These are phyloP conservation scores for Lachnellula suecica DNA, from an alignment of 2,329 filamentous ascomycete species.

Conservation along the genomic window DNA sequence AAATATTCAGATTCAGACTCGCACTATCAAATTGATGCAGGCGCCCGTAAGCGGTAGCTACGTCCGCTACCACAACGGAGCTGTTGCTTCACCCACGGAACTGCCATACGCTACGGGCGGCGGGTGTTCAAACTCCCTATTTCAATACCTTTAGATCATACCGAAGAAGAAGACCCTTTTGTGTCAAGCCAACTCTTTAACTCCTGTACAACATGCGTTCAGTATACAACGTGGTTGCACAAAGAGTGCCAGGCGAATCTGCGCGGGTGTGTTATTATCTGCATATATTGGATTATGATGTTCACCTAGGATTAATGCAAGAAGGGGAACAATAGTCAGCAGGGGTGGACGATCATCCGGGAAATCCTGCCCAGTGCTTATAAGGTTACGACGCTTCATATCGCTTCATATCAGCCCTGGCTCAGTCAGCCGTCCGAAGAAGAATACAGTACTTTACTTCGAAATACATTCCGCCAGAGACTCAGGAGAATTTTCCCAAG, in stretches of 20 bases:
- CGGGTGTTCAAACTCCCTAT: not conserved
- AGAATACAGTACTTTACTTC: too few relatives aligned
- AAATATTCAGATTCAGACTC: too few relatives aligned
- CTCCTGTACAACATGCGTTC: constrained; percentile 5
- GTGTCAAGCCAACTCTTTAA: not conserved
- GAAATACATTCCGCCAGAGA: too few relatives aligned
- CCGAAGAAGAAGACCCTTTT: not conserved
- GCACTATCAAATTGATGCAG: constrained; percentile 2
- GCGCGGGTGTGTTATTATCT: constrained; percentile 20
- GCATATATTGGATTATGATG: constrained; percentile 31
- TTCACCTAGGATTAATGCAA: constrained; percentile 19
- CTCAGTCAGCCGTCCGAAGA: not conserved
- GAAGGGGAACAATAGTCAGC: constrained; percentile 17
- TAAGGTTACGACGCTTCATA: constrained; percentile 1
- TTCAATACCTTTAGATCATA: not conserved
- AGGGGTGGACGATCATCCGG: constrained; percentile 23
- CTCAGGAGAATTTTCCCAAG: too few relatives aligned
- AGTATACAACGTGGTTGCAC: constrained; percentile 15
- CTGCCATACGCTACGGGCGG: constrained; percentile 2
- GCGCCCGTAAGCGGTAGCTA: constrained; percentile 10
- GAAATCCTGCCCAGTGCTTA: constrained; percentile 15
- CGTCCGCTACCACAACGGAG: constrained; percentile 8
- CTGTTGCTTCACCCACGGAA: constrained; percentile 6
- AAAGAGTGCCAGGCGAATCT: constrained; percentile 7
- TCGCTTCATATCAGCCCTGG: constrained; percentile 3